Base-by-base conservation (phyloP, 2,329 filamentous ascomycete genomes). In the Aspergillus sp. region DNA sequence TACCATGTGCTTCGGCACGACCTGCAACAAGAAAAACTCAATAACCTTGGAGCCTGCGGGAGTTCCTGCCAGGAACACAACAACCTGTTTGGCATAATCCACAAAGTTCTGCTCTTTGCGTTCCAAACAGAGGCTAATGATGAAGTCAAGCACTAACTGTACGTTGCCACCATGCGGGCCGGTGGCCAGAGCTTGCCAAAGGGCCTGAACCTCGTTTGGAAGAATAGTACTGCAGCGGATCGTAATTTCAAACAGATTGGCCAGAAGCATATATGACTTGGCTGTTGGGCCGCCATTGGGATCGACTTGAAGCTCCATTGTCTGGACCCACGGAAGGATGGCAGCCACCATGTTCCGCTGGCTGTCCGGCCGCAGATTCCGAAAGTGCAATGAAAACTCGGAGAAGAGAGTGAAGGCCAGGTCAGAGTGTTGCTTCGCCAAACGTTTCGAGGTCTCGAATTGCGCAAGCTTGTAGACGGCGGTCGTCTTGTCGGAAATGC, bases 391-490 rank as follows among this genome's bases (percentile, higher is more conserved):
- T 0, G 92, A 94, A 67, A 97, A 97, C 70, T 99, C 94, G 0
- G 95, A 98, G 73, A 99, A 97, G 54, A 99, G 89, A 59, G 93
- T 87, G 70, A 98, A 97, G 0, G 94, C 93, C 42, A 96, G 79
- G 66, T 96, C 92, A 0, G 90, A 86, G 73, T 99, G 91, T 65
- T 96, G 91, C 70, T 91, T 91, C 1, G 93, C 90, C 41, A 99
- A 84, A 19, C 93, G 85, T 70, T 94, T 92, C 0, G 95, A 98
- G 21, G 96, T 96, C 72, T 98, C 94, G 66, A 97, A 98, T 72
- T 99, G 95, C 0, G 96, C 95, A 48, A 96, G 83, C 78, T 99
- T 99, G 78, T 98, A 99, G 2, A 99, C 94, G 0, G 94, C 93
- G 66, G 96, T 96, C 0, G 96, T 99, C 78, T 97, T 98, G 78